A percentile compares a stretch with the other conserved stretches of the same genome.
Evolutionary conservation across 805 yeast genomes (phyloP).

Genomic region (Metschnikowia proteae): DNA sequence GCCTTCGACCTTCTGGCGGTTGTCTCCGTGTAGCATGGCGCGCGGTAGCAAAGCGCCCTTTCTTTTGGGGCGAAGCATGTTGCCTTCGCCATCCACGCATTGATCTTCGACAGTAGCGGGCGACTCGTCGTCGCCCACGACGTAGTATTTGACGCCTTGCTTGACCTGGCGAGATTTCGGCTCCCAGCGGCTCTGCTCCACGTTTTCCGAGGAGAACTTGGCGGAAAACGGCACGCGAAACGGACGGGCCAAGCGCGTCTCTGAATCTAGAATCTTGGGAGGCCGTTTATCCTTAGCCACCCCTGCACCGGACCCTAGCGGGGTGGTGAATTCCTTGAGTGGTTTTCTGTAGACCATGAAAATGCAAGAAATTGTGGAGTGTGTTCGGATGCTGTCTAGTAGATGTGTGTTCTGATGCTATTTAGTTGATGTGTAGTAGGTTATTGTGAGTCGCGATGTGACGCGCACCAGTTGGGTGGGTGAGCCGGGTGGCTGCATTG

Average conservation of each 20-base stretch:
- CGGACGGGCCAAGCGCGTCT: constrained; percentile 55
- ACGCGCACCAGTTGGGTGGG: no score
- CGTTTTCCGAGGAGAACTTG: constrained; percentile 10
- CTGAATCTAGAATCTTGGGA: constrained; percentile 50
- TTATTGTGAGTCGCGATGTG: no score
- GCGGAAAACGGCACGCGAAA: constrained; percentile 60
- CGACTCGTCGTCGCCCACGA: constrained; percentile 16
- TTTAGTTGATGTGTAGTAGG: no score
- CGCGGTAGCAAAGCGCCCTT: constrained; percentile 62
- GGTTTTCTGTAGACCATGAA: constrained; percentile 30
- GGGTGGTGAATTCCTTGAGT: constrained; percentile 39
- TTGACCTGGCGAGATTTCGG: constrained; percentile 20
- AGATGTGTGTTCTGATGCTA: background rate
- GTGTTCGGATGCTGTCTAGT: background rate
- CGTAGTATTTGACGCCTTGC: constrained; percentile 31
- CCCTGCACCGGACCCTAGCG: constrained; percentile 68
- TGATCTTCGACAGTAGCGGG: constrained; percentile 9
- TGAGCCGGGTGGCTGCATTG: no score
- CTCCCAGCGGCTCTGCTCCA: constrained; percentile 8
- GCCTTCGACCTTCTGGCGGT: constrained; percentile 29
- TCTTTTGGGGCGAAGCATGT: constrained; percentile 23
- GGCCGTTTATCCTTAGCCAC: constrained; percentile 55
- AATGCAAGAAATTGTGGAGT: background rate
- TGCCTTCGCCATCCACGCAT: constrained; percentile 33
- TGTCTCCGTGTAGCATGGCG: constrained; percentile 42